A percentile compares a stretch with the other conserved stretches of the same genome.
Evolutionary conservation across 1,284 basidiomycete genomes (phyloP).

Genomic region (Neonothopanus nambi): DNA sequence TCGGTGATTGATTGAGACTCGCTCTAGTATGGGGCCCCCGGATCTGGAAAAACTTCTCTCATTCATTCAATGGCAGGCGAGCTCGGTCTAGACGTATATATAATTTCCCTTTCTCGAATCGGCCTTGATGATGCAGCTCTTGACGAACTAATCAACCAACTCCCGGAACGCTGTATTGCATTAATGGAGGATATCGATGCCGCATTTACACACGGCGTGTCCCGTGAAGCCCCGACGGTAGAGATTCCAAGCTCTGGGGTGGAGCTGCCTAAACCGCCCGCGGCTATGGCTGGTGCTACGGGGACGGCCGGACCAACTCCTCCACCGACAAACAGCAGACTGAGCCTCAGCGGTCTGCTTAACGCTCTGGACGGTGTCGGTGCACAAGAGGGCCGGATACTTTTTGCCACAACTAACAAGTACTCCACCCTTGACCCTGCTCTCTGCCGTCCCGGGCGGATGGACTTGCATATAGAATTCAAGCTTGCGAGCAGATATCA

Average conservation of each 20-base stretch:
- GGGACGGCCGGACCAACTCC: conserved; percentile 9
- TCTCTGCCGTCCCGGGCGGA: conserved; percentile 73
- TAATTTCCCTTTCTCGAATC: conserved; percentile 69
- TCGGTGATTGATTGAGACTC: background rate
- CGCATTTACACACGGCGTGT: conserved; percentile 61
- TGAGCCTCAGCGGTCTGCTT: conserved; percentile 71
- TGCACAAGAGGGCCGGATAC: conserved; percentile 74
- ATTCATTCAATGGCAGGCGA: conserved; percentile 78
- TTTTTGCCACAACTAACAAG: conserved; percentile 79
- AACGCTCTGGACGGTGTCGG: conserved; percentile 76
- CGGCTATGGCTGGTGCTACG: background rate
- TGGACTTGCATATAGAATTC: conserved; percentile 80
- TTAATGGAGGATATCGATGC: conserved; percentile 84
- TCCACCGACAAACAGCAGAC: conserved; percentile 28
- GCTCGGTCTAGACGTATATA: conserved; percentile 72
- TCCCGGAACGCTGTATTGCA: conserved; percentile 71
- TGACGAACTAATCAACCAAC: conserved; percentile 57
- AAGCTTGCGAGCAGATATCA: conserved; percentile 67
- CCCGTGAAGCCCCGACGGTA: conserved; percentile 34
- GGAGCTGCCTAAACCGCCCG: no score
- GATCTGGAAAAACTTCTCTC: conserved; percentile 74
- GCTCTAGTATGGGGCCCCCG: conserved; percentile 65
- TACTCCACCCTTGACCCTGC: conserved; percentile 68
- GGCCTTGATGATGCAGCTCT: conserved; percentile 70
- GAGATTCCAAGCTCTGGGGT: no score